Evolutionary conservation across 169 alveolate genomes (phyloP).

Genomic region (Plasmodium billcollinsi): DNA sequence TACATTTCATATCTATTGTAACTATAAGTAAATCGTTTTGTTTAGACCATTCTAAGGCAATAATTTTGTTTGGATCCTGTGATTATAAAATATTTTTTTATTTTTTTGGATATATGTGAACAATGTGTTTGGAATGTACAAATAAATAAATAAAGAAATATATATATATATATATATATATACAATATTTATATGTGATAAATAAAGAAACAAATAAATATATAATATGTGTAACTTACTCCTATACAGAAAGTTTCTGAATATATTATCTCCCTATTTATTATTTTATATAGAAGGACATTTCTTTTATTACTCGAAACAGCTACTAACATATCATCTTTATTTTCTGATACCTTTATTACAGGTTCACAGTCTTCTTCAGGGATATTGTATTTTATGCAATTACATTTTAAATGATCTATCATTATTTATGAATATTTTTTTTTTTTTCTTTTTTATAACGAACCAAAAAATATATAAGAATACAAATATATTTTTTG

Average conservation of each 20-base stretch:
- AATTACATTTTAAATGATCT: conserved; percentile 47
- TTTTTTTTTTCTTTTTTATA: neutral
- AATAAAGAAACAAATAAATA: neutral
- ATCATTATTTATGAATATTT: conserved; percentile 16
- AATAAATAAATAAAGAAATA: neutral
- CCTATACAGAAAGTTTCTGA: conserved; percentile 31
- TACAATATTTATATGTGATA: neutral
- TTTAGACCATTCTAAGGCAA: conserved; percentile 61
- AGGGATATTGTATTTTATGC: conserved; percentile 38
- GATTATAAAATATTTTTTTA: neutral
- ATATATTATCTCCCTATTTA: conserved; percentile 11
- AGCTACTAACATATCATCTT: conserved; percentile 49
- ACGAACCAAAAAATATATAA: neutral
- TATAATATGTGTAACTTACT: conserved; percentile 29
- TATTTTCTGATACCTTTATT: conserved; percentile 29
- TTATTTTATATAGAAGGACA: conserved; percentile 38
- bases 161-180: neutral
- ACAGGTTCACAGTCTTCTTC: conserved; percentile 52
- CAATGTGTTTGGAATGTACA: too few relatives aligned
- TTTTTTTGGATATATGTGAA: too few relatives aligned
- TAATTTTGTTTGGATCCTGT: conserved; percentile 47
- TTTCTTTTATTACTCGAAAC: conserved; percentile 23
- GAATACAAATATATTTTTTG: conserved; percentile 1
- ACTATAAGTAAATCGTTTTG: conserved; percentile 57
- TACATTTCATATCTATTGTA: conserved; percentile 69